These are phyloP conservation scores for Sarcodon sp. DNA, from an alignment of 768 basidiomycete genomes.

Conservation along the genomic window DNA sequence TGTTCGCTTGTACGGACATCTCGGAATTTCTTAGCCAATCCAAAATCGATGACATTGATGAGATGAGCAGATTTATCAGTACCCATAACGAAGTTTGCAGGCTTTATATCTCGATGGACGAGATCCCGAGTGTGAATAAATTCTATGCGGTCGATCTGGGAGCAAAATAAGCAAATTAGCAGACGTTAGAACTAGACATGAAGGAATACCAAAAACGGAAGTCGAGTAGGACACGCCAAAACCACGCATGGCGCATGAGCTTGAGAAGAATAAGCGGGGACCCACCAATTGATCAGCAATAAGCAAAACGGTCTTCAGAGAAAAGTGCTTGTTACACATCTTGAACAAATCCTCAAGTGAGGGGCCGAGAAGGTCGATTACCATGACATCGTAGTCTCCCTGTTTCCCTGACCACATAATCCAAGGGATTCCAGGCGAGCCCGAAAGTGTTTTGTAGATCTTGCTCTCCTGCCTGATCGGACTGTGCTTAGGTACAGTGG, in stretches of 20 bases:
- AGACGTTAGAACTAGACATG: slow-evolving; percentile 7
- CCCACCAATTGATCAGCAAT: slow-evolving; percentile 91
- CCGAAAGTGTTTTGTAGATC: slow-evolving; percentile 86
- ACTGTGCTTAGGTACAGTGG: slow-evolving; percentile 38
- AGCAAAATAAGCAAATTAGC: slow-evolving; percentile 7
- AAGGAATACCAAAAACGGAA: slow-evolving; percentile 1
- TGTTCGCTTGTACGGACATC: slow-evolving; percentile 53
- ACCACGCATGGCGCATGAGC: neutral
- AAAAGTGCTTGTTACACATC: slow-evolving; percentile 84
- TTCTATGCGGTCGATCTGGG: slow-evolving; percentile 85
- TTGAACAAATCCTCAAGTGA: slow-evolving; percentile 81
- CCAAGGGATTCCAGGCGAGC: slow-evolving; percentile 82
- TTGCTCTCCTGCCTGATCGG: slow-evolving; percentile 83
- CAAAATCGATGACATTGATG: slow-evolving; percentile 91
- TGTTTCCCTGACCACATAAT: slow-evolving; percentile 87
- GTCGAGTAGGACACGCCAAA: neutral
- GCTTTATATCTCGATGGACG: slow-evolving; percentile 95
- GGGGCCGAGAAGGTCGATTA: slow-evolving; percentile 92
- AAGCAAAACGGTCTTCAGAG: slow-evolving; percentile 86
- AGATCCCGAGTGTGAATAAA: slow-evolving; percentile 94
- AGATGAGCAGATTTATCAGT: slow-evolving; percentile 45
- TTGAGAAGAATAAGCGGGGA: slow-evolving; percentile 1
- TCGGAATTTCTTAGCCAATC: slow-evolving; percentile 69
- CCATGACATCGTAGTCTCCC: slow-evolving; percentile 94
- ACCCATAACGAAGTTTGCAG: slow-evolving; percentile 98